Base-by-base conservation (phyloP, 768 basidiomycete species). In the Russula foetens region DNA sequence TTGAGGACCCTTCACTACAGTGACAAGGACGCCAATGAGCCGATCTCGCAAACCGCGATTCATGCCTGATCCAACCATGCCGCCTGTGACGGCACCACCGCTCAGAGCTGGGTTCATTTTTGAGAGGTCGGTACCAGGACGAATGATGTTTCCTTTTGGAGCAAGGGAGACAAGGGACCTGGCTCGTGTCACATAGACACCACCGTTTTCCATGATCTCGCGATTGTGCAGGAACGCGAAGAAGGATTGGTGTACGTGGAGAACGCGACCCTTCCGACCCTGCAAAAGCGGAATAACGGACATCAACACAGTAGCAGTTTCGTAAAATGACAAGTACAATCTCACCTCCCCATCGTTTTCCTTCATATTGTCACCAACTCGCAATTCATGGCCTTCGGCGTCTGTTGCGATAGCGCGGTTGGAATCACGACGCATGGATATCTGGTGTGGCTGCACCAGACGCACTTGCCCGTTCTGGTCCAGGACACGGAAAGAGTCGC, bases 151-250 rank as follows among this genome's bases (percentile, higher is more conserved):
- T 54, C 88, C 85, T 68, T 94, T 94, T 1, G 95, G 93, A 0
- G 94, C 92, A 23, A 92, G 75, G 12, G 94, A 95, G 1, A 82
- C 83, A 46, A 98, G 77, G 2, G 86, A 83, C 44, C 90, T 85
- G 15, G 91, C 84, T 39, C 93, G 86, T 0, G 92, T 90, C 53
- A 99, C 92, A 69, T 95, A 99, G 28, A 98, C 86, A 59, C 97
- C 97, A 23, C 91, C 88, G 67, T 98, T 94, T 72, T 98, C 94
- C 21, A 79, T 69, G 54, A 92, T 79, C 53, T 98, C 94, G 15
- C 95, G 87, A 68, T 95, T 96, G 75, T 95, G 88, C 48, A 98
- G 74, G 79, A 98, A 99, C 3, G 91, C 93, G 67, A 85, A 96
- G 73, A 91, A 86, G 0, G 94, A 92, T 69, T 96, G 93, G 71